Conservation (phyloP, 1,139 yeast species). For the Pichia sorboxylosa region DNA sequence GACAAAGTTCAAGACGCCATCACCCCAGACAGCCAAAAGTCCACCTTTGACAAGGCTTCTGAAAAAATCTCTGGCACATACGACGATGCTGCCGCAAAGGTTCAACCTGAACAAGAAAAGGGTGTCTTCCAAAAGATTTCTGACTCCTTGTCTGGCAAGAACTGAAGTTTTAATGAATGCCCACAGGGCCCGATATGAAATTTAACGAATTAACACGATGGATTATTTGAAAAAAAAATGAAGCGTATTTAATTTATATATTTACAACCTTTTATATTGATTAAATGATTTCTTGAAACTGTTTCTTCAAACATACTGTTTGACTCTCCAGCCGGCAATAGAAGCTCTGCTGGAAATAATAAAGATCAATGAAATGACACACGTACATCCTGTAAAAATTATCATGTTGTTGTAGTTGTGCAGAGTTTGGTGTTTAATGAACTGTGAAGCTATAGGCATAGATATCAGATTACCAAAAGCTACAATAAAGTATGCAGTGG, state of each 20-base stretch:
- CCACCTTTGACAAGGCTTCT: constrained; percentile 53
- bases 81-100: constrained; percentile 50
- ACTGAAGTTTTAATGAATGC: too few relatives aligned
- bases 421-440: constrained; percentile 27
- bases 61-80: constrained; percentile 53
- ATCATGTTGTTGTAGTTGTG: constrained; percentile 25
- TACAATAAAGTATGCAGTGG: constrained; percentile 55
- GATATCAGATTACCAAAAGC: constrained; percentile 46
- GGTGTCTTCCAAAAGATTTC: constrained; percentile 54
- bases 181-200: too few relatives aligned
- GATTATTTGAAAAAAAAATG: too few relatives aligned
- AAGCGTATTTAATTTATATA: too few relatives aligned
- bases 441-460: constrained; percentile 43
- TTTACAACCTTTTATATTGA: too few relatives aligned
- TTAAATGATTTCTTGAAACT: too few relatives aligned
- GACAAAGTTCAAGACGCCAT: constrained; percentile 57
- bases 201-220: too few relatives aligned
- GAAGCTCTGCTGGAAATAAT: constrained; percentile 25
- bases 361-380: constrained; percentile 20
- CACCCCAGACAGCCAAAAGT: constrained; percentile 66
- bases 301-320: neutral
- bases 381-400: constrained; percentile 26
- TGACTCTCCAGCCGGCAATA: constrained; percentile 25
- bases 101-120: constrained; percentile 57
- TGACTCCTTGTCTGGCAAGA: constrained; percentile 30